Percentiles rank a stretch among this genome's conserved stretches.
phyloP scores from a whole-genome alignment of 2,329 filamentous ascomycete species.

The Aureobasidium sp. region DNA sequence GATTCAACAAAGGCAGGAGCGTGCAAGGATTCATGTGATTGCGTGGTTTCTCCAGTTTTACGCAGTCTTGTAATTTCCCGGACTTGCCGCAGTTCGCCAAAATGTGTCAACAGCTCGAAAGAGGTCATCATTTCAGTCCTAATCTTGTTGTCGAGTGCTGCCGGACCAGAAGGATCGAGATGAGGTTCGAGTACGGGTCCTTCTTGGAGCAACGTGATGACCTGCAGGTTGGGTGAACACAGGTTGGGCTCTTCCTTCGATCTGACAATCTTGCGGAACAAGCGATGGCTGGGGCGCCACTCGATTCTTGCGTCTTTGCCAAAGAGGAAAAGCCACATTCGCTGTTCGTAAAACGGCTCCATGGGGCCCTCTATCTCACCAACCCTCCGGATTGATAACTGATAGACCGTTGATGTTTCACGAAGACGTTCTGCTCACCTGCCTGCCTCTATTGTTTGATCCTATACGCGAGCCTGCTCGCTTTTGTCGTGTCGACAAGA shows the following conservation, averaged over 20 bases:
- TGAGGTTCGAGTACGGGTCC: not conserved
- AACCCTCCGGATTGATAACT: not conserved
- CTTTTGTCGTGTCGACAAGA: not conserved
- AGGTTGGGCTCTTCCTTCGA: not conserved
- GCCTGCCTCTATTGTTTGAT: slow-evolving; percentile 12
- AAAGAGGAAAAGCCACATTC: not conserved
- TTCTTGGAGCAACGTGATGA: not conserved
- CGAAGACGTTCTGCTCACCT: slow-evolving; percentile 9
- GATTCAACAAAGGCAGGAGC: not conserved
- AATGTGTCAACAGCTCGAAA: not conserved
- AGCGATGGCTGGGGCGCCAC: slow-evolving; percentile 10
- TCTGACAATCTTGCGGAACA: slow-evolving; percentile 3
- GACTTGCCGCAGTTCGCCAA: not conserved
- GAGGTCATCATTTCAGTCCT: not conserved
- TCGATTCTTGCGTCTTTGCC: not conserved
- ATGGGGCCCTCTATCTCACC: not conserved
- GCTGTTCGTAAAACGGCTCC: slow-evolving; percentile 9
- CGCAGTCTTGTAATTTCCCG: slow-evolving; percentile 4
- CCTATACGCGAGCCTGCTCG: slow-evolving; percentile 4
- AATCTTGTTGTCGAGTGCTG: not conserved
- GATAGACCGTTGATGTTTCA: slow-evolving; percentile 12
- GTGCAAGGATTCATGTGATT: not conserved
- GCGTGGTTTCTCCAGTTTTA: slow-evolving; percentile 10
- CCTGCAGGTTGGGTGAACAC: slow-evolving; percentile 1
- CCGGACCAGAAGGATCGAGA: not conserved